Conservation (phyloP, 805 yeast genomes). For the Teunomyces tritomae region DNA sequence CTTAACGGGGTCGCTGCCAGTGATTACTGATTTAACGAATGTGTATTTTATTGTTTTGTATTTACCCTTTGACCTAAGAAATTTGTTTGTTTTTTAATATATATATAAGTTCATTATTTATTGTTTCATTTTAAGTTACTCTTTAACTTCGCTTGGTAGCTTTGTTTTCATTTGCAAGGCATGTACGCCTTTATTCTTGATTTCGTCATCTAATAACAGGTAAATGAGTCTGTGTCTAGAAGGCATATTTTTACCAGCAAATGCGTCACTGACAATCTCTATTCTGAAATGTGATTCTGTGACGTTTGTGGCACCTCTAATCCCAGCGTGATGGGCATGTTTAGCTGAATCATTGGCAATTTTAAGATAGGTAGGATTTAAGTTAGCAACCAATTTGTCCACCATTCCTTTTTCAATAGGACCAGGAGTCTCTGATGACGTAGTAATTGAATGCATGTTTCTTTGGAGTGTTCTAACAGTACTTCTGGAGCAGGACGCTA, state of each 20-base stretch:
- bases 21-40: conserved; percentile 2
- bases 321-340: conserved; percentile 84
- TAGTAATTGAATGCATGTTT: conserved; percentile 3
- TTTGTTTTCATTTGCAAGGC: conserved; percentile 84
- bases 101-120: background rate
- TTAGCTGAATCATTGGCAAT: conserved; percentile 81
- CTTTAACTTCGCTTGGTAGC: conserved; percentile 38
- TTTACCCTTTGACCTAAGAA: background rate
- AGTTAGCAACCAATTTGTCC: conserved; percentile 38
- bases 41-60: conserved; percentile 3
- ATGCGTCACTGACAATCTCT: conserved; percentile 66
- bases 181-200: conserved; percentile 71
- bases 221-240: conserved; percentile 78
- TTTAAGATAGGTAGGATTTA: conserved; percentile 46
- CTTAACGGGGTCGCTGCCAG: conserved; percentile 2
- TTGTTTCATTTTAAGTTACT: background rate
- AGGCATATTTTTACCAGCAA: conserved; percentile 64
- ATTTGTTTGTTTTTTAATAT: conserved; percentile 2
- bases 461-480: background rate
- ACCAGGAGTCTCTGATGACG: conserved; percentile 24
- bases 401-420: conserved; percentile 53
- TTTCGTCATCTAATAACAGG: conserved; percentile 65
- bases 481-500: background rate
- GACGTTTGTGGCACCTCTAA: conserved; percentile 67
- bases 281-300: conserved; percentile 82